Percentiles rank a stretch among this genome's conserved stretches.
These are phyloP conservation scores for Saccharomyces pastorianus DNA, from an alignment of 1,139 yeast species.

Conservation along the genomic window DNA sequence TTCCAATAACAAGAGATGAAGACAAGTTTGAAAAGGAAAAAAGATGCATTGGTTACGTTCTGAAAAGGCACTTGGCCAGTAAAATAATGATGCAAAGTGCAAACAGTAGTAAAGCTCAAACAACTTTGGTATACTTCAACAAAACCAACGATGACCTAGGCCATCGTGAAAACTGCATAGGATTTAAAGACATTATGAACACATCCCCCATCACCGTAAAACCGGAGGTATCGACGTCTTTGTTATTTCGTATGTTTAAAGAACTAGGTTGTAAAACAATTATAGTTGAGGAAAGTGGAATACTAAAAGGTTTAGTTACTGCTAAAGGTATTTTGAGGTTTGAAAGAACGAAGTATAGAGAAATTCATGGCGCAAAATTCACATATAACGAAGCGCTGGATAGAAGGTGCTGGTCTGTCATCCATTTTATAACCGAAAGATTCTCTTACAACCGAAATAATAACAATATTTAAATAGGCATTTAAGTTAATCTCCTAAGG, in stretches of 20 bases:
- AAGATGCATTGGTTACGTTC: conserved; percentile 26
- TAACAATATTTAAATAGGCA: background rate
- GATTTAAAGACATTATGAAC: conserved; percentile 44
- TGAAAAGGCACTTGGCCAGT: conserved; percentile 19
- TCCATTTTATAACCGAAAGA: conserved; percentile 12
- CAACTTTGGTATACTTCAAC: conserved; percentile 15
- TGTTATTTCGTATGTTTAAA: conserved; percentile 60
- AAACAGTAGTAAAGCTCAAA: conserved; percentile 11
- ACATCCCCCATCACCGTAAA: conserved; percentile 57
- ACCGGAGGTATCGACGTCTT: conserved; percentile 49
- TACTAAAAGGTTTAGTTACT: conserved; percentile 54
- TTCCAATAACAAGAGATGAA: conserved; percentile 42
- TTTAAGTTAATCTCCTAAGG: background rate
- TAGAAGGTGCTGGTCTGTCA: conserved; percentile 19
- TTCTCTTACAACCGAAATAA: conserved; percentile 3
- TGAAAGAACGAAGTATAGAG: conserved; percentile 26
- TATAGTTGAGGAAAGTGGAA: conserved; percentile 51
- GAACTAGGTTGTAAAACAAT: conserved; percentile 76
- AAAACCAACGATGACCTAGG: conserved; percentile 13
- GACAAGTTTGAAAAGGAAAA: conserved; percentile 18
- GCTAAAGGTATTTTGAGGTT: conserved; percentile 59
- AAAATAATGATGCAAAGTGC: conserved; percentile 11
- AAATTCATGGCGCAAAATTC: conserved; percentile 24
- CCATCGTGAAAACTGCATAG: conserved; percentile 17
- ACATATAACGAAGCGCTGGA: conserved; percentile 21